Evolutionary conservation across 2,329 filamentous ascomycete species (phyloP).

Genomic region (Verticillium tricorpus): DNA sequence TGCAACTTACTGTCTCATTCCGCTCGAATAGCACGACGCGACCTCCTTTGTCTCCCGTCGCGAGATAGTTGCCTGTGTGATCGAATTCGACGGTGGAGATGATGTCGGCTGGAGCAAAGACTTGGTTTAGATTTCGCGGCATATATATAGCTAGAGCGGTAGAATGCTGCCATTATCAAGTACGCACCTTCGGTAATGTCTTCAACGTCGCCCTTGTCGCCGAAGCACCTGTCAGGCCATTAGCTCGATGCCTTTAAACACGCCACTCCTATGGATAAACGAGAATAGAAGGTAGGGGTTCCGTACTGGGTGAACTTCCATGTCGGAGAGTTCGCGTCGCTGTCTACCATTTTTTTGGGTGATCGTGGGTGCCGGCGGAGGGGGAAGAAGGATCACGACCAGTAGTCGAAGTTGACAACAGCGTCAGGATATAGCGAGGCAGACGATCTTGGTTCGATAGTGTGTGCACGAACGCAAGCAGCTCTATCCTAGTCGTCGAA

Average conservation of each 20-base stretch:
- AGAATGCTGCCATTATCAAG: neutral
- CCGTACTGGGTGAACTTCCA: slow-evolving; percentile 99
- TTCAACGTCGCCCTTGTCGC: slow-evolving; percentile 98
- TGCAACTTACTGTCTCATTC: slow-evolving; percentile 79
- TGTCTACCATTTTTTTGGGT: slow-evolving; percentile 81
- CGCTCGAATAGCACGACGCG: slow-evolving; percentile 83
- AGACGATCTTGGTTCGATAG: neutral
- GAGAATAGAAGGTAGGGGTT: neutral
- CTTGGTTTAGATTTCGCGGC: neutral
- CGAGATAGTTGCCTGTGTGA: slow-evolving; percentile 84
- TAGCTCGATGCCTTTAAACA: neutral
- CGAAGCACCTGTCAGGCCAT: slow-evolving; percentile 74
- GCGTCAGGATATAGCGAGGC: neutral
- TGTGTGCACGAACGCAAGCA: neutral
- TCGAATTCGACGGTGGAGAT: slow-evolving; percentile 91
- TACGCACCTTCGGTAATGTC: slow-evolving; percentile 87
- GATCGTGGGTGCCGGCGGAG: neutral
- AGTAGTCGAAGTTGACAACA: neutral
- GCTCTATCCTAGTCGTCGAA: neutral
- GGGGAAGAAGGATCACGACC: neutral
- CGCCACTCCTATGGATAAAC: slow-evolving; percentile 3
- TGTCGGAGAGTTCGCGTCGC: slow-evolving; percentile 87
- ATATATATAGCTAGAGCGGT: neutral
- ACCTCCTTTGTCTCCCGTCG: slow-evolving; percentile 85
- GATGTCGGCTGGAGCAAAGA: slow-evolving; percentile 63